Evolutionary conservation across 164 flowering plant species (phyloP), one percentile per base, ranked within the genome.

Genomic region (Tinospora cordifolia): DNA sequence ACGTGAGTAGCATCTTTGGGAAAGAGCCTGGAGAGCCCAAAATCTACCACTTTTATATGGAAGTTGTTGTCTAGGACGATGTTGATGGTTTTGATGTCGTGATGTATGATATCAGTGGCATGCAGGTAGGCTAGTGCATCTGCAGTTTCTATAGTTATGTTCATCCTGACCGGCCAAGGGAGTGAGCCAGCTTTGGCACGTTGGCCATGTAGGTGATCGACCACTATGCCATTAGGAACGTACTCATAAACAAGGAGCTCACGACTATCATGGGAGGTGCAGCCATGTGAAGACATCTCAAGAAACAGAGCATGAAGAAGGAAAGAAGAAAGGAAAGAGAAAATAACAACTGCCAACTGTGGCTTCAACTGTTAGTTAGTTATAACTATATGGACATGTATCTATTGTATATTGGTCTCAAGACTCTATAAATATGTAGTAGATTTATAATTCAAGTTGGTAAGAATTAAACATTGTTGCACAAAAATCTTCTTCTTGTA

Each of bases 161-260:
- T 79, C 83, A 90, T 44, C 4, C 96, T 71, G 17, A 63, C 73
- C 8, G 75, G 65, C 96, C 93, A 90, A 26, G 84, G 68, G 15
- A 87, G 83, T 1, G 67, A 24, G 0, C 84, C 76, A 0, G 84
- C 77, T 21, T 79, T 72, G 11, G 83, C 83, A 9, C 57, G 69
- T 11, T 79, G 72, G 0, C 88, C 90, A 38, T 88, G 90, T 26
- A 90, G 77, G 75, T 90, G 96, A 71, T 90, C 96, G 0, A 90
- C 87, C 6, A 90, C 84, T 0, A 91, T 90, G 41, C 93, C 96
- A 73, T 90, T 90, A 0, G 87, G 69, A 46, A 88, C 66, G 75
- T 69, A 90, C 64, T 90, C 96, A 54, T 88, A 88, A 0, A 90
- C 93, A 19, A 90, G 80, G 63, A 90, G 90, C 63, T 88, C 91